phyloP scores from a whole-genome alignment of 2,329 filamentous ascomycete species.

The Fusarium setosum region DNA sequence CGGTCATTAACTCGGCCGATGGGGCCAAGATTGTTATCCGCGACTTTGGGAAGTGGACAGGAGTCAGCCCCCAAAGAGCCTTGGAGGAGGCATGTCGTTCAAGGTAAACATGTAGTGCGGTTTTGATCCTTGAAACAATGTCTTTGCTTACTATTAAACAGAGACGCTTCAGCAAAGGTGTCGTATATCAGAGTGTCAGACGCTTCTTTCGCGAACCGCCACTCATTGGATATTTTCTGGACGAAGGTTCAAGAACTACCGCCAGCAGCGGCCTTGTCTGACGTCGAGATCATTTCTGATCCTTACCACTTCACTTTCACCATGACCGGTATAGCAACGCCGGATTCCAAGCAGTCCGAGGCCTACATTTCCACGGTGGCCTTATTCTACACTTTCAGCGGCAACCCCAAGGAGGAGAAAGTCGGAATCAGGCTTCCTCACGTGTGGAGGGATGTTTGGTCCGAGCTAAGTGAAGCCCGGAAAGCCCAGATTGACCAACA shows the following conservation, averaged over 20 bases:
- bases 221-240: constrained; percentile 82
- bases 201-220: constrained; percentile 79
- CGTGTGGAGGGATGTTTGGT: constrained; percentile 87
- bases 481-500: constrained; percentile 76
- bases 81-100: constrained; percentile 91
- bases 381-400: constrained; percentile 83
- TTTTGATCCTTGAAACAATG: neutral
- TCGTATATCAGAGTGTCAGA: constrained; percentile 77
- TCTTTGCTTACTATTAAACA: constrained; percentile 45
- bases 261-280: constrained; percentile 46
- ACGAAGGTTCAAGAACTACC: constrained; percentile 74
- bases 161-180: constrained; percentile 77
- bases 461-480: constrained; percentile 77
- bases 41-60: constrained; percentile 87
- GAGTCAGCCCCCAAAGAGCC: constrained; percentile 78
- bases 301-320: constrained; percentile 72
- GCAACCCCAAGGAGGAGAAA: constrained; percentile 87
- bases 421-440: constrained; percentile 81
- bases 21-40: constrained; percentile 72
- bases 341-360: constrained; percentile 85
- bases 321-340: constrained; percentile 80
- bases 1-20: constrained; percentile 63
- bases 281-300: constrained; percentile 58
- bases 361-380: constrained; percentile 85
- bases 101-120: constrained; percentile 60